Base-by-base conservation (phyloP, 2,329 filamentous ascomycete species). In the Aspergillus chevalieri region DNA sequence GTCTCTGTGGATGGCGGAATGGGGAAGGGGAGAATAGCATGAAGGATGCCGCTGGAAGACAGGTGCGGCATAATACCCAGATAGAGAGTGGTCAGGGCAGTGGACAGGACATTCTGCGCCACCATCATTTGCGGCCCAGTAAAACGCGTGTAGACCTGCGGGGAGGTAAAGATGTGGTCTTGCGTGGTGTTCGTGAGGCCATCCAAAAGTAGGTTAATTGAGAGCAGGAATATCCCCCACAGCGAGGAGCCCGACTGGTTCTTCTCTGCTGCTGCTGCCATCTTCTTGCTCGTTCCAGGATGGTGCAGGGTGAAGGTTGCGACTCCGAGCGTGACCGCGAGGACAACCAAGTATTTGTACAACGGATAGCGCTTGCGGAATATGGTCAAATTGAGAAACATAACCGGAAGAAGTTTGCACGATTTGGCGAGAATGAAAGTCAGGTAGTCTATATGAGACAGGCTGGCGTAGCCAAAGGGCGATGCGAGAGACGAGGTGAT, bases 41-140 rank as follows among this genome's bases (percentile, higher is more conserved):
- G 77, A 52, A 86, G 78, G 14, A 84, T 52, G 6, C 78, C 78
- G 1, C 83, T 89, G 50, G 78, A 75, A 0, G 86, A 86, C n/a
- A 96, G 70, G 74, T 85, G 89, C 0, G 93, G 93, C 60, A 84
- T 87, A 17, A 90, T 64, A 15, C 92, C 56, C 42, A 98, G 81
- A 63, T 95, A 97, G 0, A 74, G 65, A 17, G 81, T 77, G 3
- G 91, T 97, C 49, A 97, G 76, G 43, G 83, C 65, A 3, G 90
- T 92, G 60, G 82, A 86, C 70, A 97, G 86, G 49, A 95, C 75
- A 67, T 97, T 98, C 71, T 96, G 89, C 36, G 92, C 91, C 67
- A 91, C 94, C 93, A 98, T 98, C 93, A 98, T 98, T 79, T 98
- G 93, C 52, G 92, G 90, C 8, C 93, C 93, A 2, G 83, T 82